A percentile compares a stretch with the other conserved stretches of the same genome.
These are phyloP conservation scores for Selaginella moellendorffii DNA, from an alignment of 75 land plant species.

Conservation along the genomic window DNA sequence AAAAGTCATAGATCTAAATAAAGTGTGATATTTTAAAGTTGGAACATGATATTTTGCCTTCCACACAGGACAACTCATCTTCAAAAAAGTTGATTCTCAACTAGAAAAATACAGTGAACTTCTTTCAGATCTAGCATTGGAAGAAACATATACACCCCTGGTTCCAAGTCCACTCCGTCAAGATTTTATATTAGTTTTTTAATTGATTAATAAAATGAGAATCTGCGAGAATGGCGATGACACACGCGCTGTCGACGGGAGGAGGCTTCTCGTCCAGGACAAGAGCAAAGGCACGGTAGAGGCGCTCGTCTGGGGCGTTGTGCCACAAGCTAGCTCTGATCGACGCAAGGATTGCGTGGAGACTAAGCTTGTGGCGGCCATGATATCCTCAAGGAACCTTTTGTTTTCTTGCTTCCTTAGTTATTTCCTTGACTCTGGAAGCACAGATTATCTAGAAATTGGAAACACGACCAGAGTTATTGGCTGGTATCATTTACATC, in stretches of 20 bases:
- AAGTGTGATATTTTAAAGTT: no score
- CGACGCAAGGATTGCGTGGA: constrained; percentile 90
- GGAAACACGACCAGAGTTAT: constrained; percentile 84
- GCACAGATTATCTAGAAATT: constrained; percentile 58
- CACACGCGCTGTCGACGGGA: constrained; percentile 94
- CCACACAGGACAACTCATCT: no score
- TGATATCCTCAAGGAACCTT: constrained; percentile 44
- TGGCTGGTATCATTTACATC: constrained; percentile 98
- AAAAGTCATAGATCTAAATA: no score
- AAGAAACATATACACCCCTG: no score
- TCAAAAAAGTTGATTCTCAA: no score
- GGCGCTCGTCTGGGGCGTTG: constrained; percentile 87
- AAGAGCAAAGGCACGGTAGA: constrained; percentile 35
- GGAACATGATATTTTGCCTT: no score
- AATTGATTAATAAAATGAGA: no score
- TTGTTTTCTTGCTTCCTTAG: background rate
- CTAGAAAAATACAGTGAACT: no score
- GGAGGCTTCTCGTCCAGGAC: constrained; percentile 78
- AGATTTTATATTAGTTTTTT: no score
- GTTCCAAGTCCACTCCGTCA: no score
- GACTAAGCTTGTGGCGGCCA: constrained; percentile 87
- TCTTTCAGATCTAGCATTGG: no score
- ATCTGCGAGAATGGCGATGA: constrained; percentile 11
- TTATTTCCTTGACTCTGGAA: constrained; percentile 24
- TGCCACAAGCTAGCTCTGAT: constrained; percentile 82